phyloP scores from a whole-genome alignment of 169 alveolate species.

The Plasmodium coatneyi region DNA sequence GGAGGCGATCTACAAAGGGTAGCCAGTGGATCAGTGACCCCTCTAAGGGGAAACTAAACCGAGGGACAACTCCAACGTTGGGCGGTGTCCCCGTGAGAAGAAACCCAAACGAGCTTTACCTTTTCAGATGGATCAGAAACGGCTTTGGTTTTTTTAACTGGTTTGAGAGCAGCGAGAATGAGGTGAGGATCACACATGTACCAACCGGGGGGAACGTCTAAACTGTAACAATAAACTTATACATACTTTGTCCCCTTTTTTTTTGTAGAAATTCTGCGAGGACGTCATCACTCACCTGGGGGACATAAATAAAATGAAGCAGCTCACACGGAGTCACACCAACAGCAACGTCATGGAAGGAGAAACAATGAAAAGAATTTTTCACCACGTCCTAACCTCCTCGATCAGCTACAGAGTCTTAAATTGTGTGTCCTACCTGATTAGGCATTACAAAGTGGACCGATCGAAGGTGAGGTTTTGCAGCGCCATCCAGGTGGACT shows the following conservation, averaged over 20 bases:
- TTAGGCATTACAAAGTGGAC: conserved; percentile 14
- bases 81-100: background rate
- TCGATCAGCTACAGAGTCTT: conserved; percentile 5
- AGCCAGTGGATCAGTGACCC: background rate
- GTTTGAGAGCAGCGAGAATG: conserved; percentile 5
- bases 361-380: conserved; percentile 28
- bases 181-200: conserved; percentile 14
- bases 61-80: background rate
- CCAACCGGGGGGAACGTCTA: background rate
- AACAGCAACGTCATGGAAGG: background rate
- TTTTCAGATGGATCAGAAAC: conserved; percentile 22
- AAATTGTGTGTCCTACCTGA: conserved; percentile 26
- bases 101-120: background rate
- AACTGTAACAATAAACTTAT: background rate
- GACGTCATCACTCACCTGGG: background rate
- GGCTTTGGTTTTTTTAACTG: conserved; percentile 1
- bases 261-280: conserved; percentile 15
- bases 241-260: background rate
- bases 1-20: background rate
- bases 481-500: background rate
- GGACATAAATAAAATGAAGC: conserved; percentile 25
- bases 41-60: background rate
- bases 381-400: conserved; percentile 20
- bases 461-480: background rate
- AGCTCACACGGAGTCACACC: background rate